A percentile compares a stretch with the other conserved stretches of the same genome.
Conservation (phyloP, 371 early-diverging fungal genomes). For the Mucor piriformis region DNA sequence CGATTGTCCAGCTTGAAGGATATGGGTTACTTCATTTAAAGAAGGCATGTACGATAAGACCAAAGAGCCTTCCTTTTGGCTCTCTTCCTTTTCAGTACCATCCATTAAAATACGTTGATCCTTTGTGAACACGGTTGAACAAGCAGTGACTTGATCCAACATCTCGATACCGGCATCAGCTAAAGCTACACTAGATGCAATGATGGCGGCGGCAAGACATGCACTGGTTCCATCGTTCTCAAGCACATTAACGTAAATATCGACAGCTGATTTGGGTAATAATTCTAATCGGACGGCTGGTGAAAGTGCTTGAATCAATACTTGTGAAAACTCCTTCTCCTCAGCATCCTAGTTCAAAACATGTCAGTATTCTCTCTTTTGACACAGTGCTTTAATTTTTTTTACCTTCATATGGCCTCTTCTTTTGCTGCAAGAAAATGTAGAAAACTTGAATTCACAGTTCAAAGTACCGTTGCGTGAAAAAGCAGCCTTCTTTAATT, state of each 20-base stretch:
- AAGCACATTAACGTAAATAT: constrained; percentile 84
- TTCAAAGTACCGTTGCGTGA: constrained; percentile 67
- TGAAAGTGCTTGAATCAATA: constrained; percentile 79
- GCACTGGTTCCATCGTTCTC: constrained; percentile 85
- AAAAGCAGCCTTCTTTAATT: constrained; percentile 59
- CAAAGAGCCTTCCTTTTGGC: constrained; percentile 64
- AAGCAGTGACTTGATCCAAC: constrained; percentile 87
- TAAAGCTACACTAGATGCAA: constrained; percentile 84
- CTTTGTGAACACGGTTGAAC: constrained; percentile 64
- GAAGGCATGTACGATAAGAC: constrained; percentile 90
- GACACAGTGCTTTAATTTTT: too few species aligned
- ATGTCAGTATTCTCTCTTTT: too few species aligned
- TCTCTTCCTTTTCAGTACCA: constrained; percentile 74
- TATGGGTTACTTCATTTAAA: constrained; percentile 82
- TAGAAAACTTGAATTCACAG: constrained; percentile 90
- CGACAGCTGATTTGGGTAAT: constrained; percentile 88
- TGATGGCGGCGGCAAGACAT: constrained; percentile 84
- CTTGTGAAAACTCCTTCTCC: constrained; percentile 81
- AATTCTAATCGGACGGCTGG: constrained; percentile 86
- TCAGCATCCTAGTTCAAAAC: constrained; percentile 85
- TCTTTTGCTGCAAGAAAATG: constrained; percentile 82
- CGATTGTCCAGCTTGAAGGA: constrained; percentile 81
- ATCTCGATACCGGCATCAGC: constrained; percentile 96
- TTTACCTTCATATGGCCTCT: constrained; percentile 62
- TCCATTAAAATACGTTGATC: constrained; percentile 66